Evolutionary conservation across 2,329 filamentous ascomycete species (phyloP).

Genomic region (Kalaharituber pfeilii): DNA sequence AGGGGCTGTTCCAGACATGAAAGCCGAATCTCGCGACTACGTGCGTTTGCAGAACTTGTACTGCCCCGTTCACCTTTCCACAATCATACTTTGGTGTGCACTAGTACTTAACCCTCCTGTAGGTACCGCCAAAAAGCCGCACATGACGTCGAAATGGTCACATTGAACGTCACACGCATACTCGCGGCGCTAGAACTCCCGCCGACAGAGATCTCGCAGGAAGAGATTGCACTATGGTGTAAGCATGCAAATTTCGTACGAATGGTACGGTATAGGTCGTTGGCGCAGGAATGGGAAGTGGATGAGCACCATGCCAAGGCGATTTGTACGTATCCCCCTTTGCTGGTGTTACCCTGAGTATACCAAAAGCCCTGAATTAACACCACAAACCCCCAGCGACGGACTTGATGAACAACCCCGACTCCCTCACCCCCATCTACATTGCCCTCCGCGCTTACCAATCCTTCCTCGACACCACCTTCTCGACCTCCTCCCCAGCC

Average conservation of each 20-base stretch:
- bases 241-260: constrained; percentile 17
- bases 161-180: constrained; percentile 6
- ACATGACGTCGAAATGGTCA: constrained; percentile 5
- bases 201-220: constrained; percentile 7
- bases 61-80: no score
- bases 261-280: constrained; percentile 13
- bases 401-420: constrained; percentile 14
- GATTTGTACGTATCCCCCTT: not conserved
- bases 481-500: not conserved
- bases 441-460: constrained; percentile 37
- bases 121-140: not conserved
- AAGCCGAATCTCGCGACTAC: constrained; percentile 79
- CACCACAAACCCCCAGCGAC: not conserved
- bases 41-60: constrained; percentile 83
- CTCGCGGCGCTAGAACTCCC: constrained; percentile 11
- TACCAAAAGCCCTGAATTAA: no score
- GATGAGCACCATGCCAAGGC: not conserved
- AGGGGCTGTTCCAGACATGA: constrained; percentile 90
- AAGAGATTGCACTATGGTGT: constrained; percentile 13
- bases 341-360: not conserved
- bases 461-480: constrained; percentile 9
- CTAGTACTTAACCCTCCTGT: no score
- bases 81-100: no score
- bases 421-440: constrained; percentile 51
- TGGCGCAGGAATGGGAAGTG: constrained; percentile 20